Evolutionary conservation across 345 rosid genomes (phyloP).

Genomic region (Heritiera fomes): DNA sequence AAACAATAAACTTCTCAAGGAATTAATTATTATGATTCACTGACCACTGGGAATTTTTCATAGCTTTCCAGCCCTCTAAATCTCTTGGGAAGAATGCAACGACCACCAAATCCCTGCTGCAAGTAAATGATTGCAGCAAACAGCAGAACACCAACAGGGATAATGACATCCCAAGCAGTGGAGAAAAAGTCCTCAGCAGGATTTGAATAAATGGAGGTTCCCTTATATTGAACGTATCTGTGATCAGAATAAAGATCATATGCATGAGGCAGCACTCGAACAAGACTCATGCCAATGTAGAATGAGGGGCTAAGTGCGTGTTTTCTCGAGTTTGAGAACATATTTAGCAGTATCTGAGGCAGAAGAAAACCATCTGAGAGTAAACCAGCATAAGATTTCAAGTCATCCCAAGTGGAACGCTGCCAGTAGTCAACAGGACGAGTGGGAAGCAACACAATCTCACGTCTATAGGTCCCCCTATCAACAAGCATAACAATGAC

Average conservation of each 20-base stretch:
- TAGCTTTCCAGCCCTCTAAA: slow-evolving; percentile 33
- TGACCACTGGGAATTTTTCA: slow-evolving; percentile 35
- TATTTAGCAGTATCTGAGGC: slow-evolving; percentile 53
- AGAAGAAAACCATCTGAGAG: slow-evolving; percentile 49
- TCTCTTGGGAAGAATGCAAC: slow-evolving; percentile 39
- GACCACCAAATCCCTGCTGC: slow-evolving; percentile 54
- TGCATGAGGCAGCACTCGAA: slow-evolving; percentile 46
- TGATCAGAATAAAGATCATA: slow-evolving; percentile 48
- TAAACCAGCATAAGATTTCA: slow-evolving; percentile 43
- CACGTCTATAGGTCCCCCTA: slow-evolving; percentile 6
- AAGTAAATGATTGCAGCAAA: slow-evolving; percentile 44
- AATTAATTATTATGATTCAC: slow-evolving; percentile 18
- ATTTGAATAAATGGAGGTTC: slow-evolving; percentile 38
- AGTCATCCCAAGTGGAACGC: slow-evolving; percentile 27
- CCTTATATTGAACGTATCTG: slow-evolving; percentile 8
- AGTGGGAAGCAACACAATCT: not conserved
- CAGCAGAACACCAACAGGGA: slow-evolving; percentile 30
- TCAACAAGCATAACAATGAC: slow-evolving; percentile 28
- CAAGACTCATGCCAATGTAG: slow-evolving; percentile 39
- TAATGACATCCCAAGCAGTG: slow-evolving; percentile 44
- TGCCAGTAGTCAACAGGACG: not conserved
- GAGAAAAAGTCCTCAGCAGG: slow-evolving; percentile 41
- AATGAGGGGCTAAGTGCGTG: slow-evolving; percentile 33
- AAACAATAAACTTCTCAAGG: too few species aligned
- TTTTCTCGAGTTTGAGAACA: slow-evolving; percentile 36